A percentile compares a stretch with the other conserved stretches of the same genome.
Conservation (phyloP, 306 rosid species). For the Cucumis sativus region DNA sequence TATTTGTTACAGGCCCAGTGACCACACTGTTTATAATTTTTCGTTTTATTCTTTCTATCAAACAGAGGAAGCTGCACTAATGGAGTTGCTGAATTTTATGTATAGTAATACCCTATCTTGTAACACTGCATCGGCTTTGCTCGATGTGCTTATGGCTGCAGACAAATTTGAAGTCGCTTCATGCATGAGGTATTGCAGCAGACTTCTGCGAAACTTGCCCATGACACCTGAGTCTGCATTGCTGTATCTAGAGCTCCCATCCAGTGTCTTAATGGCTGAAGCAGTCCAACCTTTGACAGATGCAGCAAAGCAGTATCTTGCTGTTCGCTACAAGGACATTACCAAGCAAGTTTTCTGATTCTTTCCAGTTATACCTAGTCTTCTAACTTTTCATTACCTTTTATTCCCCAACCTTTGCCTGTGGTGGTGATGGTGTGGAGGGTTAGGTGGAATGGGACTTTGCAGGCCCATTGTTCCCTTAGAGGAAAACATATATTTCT, state of each 20-base stretch:
- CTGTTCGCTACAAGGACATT: conserved; percentile 75
- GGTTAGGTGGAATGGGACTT: conserved; percentile 4
- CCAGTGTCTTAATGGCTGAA: conserved; percentile 89
- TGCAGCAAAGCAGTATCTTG: conserved; percentile 90
- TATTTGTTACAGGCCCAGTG: background rate
- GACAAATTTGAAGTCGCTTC: conserved; percentile 98
- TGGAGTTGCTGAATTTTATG: conserved; percentile 97
- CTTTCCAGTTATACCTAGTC: background rate
- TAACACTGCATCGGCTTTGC: conserved; percentile 63
- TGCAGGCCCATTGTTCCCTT: background rate
- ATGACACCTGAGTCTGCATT: conserved; percentile 97
- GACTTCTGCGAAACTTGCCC: conserved; percentile 46
- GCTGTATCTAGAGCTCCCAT: conserved; percentile 89
- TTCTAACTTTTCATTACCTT: background rate
- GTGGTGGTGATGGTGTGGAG: background rate
- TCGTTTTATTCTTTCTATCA: conserved; percentile 12
- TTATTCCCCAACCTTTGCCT: background rate
- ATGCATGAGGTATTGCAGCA: conserved; percentile 89
- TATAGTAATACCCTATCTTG: conserved; percentile 55
- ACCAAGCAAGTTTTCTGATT: conserved; percentile 49
- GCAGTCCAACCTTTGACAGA: conserved; percentile 93
- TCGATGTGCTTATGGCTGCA: conserved; percentile 96
- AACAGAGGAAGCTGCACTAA: conserved; percentile 92
- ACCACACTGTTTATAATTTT: conserved; percentile 2
- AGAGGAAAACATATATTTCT: background rate